Conservation (phyloP, 805 yeast genomes). For the Teunomyces atbi region DNA sequence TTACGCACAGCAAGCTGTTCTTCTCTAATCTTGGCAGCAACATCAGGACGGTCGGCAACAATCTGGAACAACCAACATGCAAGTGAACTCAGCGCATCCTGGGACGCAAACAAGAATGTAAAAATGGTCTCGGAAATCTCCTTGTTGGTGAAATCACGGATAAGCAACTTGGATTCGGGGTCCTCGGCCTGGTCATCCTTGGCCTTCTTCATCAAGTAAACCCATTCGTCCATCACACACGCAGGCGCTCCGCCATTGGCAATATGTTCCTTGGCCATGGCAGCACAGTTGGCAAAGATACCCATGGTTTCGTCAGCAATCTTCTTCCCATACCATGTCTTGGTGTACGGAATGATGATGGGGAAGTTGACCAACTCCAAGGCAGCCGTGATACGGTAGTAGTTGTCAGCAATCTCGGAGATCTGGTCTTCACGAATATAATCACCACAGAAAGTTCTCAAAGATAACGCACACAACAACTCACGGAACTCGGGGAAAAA, state of each 20-base stretch:
- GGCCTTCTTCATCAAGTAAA: slow-evolving; percentile 77
- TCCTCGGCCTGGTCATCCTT: slow-evolving; percentile 47
- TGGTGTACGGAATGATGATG: slow-evolving; percentile 90
- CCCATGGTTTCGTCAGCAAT: slow-evolving; percentile 94
- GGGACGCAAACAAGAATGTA: slow-evolving; percentile 96
- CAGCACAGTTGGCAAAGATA: slow-evolving; percentile 86
- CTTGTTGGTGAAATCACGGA: slow-evolving; percentile 82
- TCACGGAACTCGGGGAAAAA: slow-evolving; percentile 96
- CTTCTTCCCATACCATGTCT: slow-evolving; percentile 95
- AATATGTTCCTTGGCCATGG: slow-evolving; percentile 77
- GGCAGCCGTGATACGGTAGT: slow-evolving; percentile 90
- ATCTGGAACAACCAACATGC: slow-evolving; percentile 98
- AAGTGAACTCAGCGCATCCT: slow-evolving; percentile 95
- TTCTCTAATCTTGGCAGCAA: slow-evolving; percentile 79
- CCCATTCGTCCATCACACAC: slow-evolving; percentile 97
- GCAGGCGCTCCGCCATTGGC: slow-evolving; percentile 72
- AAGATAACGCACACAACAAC: slow-evolving; percentile 88
- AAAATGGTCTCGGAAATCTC: slow-evolving; percentile 96
- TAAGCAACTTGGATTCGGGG: slow-evolving; percentile 54
- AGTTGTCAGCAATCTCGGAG: slow-evolving; percentile 85
- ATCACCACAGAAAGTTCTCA: slow-evolving; percentile 93
- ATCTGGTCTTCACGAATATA: slow-evolving; percentile 92
- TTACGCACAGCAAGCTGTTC: slow-evolving; percentile 85
- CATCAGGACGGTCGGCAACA: slow-evolving; percentile 93
- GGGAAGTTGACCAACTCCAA: slow-evolving; percentile 97